Conservation (phyloP, 2,329 filamentous ascomycete genomes). For the Exophiala phaeomuriformis region DNA sequence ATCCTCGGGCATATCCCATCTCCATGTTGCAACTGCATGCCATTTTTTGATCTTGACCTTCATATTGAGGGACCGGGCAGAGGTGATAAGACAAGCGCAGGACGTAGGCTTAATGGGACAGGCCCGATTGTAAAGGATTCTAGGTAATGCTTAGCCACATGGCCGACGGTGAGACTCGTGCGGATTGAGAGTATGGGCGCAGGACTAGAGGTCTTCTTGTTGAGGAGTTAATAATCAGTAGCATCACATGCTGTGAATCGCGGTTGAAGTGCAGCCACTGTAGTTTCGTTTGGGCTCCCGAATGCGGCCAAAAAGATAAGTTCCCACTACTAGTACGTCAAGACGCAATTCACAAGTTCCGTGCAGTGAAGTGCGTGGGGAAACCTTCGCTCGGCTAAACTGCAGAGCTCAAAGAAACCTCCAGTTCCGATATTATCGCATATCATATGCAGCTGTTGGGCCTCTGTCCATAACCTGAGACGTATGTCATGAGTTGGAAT, state of each 20-base stretch:
- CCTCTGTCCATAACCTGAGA: background rate
- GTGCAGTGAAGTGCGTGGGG: background rate
- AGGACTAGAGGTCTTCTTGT: background rate
- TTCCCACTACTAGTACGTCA: background rate
- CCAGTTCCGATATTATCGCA: no score
- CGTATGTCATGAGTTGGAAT: background rate
- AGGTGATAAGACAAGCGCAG: background rate
- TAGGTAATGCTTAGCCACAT: no score
- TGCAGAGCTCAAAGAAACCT: background rate
- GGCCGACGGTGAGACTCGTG: background rate
- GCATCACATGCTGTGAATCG: background rate
- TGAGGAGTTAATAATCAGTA: background rate
- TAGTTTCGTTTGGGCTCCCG: background rate
- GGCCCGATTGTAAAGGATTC: no score
- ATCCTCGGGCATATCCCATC: conserved; percentile 94
- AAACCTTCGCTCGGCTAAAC: background rate
- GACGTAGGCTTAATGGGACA: background rate
- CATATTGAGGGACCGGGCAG: conserved; percentile 48
- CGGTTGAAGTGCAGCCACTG: background rate
- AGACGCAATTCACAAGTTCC: background rate
- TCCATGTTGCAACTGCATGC: conserved; percentile 92
- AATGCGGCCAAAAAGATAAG: background rate
- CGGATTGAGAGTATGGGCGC: background rate
- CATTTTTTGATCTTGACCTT: conserved; percentile 92
- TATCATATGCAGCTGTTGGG: no score